Evolutionary conservation across 768 basidiomycete genomes (phyloP).

Genomic region (Lactarius vividus): DNA sequence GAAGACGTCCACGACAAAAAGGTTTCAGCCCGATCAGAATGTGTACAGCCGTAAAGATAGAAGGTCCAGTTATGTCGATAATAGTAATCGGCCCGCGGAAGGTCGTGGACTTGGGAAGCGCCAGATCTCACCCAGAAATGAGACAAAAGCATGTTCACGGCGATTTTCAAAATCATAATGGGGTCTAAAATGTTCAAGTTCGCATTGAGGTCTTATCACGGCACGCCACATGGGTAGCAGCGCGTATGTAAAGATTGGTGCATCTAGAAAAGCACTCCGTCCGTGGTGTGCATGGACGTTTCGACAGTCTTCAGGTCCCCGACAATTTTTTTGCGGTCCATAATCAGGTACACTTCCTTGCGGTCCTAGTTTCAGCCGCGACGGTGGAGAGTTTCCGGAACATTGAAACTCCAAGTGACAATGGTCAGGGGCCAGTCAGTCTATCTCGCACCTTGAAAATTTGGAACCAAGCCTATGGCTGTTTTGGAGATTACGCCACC

Average conservation of each 20-base stretch:
- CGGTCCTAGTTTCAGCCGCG: background rate
- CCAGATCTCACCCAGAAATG: background rate
- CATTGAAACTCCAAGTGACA: background rate
- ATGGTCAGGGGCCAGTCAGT: background rate
- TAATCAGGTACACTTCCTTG: background rate
- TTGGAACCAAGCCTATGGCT: background rate
- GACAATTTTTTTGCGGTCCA: background rate
- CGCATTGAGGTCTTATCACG: background rate
- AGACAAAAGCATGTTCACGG: background rate
- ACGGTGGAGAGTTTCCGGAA: background rate
- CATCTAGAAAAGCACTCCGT: background rate
- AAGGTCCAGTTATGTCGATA: background rate
- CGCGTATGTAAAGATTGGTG: background rate
- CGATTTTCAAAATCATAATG: background rate
- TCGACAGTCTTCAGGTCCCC: constrained; percentile 19
- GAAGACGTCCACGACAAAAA: constrained; percentile 1
- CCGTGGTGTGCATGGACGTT: constrained; percentile 14
- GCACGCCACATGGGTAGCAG: constrained; percentile 3
- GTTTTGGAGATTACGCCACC: background rate
- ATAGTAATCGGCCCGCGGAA: constrained; percentile 6
- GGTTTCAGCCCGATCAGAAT: constrained; percentile 1
- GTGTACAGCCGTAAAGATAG: constrained; percentile 1
- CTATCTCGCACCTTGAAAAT: background rate
- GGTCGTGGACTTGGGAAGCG: background rate
- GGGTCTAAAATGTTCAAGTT: background rate